Evolutionary conservation across 2,329 filamentous ascomycete species (phyloP).

Genomic region (Fonsecaea multimorphosa): DNA sequence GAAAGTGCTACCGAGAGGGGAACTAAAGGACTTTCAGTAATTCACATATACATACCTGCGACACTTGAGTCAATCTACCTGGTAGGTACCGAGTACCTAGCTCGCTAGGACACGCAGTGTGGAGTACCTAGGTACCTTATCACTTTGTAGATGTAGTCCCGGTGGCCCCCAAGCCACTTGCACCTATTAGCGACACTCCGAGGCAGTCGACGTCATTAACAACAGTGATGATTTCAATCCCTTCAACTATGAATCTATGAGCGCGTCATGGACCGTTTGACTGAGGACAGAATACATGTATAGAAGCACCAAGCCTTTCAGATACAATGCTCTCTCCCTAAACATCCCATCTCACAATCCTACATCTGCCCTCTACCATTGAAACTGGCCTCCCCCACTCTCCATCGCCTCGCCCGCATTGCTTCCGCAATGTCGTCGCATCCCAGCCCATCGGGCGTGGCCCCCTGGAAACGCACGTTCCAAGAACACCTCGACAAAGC

Average conservation of each 20-base stretch:
- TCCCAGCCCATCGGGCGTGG: slow-evolving; percentile 41
- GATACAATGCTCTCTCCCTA: not conserved
- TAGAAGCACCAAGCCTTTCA: not conserved
- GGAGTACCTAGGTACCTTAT: too few species aligned
- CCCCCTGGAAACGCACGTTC: slow-evolving; percentile 60
- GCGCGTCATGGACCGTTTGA: slow-evolving; percentile 8
- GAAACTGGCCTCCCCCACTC: slow-evolving; percentile 22
- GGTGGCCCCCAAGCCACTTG: too few species aligned
- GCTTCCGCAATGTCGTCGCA: slow-evolving; percentile 48
- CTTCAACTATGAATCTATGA: not conserved
- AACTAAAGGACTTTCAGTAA: slow-evolving; percentile 38
- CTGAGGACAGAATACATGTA: not conserved
- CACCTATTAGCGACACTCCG: not conserved
- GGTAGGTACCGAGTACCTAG: too few species aligned
- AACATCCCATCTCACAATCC: not conserved
- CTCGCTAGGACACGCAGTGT: not conserved
- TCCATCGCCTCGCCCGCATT: slow-evolving; percentile 22
- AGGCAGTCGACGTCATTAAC: slow-evolving; percentile 11
- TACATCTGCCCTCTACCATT: not conserved
- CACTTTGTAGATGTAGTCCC: too few species aligned
- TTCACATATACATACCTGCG: too few species aligned
- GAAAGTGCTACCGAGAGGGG: slow-evolving; percentile 40
- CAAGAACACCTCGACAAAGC: slow-evolving; percentile 54
- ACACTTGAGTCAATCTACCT: too few species aligned
- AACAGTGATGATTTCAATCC: slow-evolving; percentile 1